These are phyloP conservation scores for Russula foetens DNA, from an alignment of 768 basidiomycete species.

Conservation along the genomic window DNA sequence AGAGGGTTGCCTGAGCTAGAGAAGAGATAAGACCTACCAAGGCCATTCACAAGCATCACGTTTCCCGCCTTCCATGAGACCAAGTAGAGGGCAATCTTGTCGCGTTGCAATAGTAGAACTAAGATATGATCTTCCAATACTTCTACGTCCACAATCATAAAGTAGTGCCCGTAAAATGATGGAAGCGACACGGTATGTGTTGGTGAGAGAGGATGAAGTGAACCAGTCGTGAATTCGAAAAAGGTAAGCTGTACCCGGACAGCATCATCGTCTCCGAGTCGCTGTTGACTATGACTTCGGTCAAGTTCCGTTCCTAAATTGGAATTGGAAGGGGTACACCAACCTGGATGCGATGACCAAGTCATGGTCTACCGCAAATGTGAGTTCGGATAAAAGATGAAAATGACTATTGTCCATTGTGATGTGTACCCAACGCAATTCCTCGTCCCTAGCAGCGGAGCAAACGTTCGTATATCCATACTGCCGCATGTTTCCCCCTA, in stretches of 20 bases:
- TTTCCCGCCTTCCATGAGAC: constrained; percentile 1
- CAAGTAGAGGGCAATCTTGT: background rate
- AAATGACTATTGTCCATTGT: background rate
- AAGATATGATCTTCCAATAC: background rate
- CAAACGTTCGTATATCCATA: background rate
- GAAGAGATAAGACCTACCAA: background rate
- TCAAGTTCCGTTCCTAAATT: background rate
- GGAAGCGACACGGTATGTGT: background rate
- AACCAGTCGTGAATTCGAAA: background rate
- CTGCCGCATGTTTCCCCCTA: too few species aligned
- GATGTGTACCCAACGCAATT: background rate
- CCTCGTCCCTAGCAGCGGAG: background rate
- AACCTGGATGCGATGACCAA: background rate
- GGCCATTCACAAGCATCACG: background rate
- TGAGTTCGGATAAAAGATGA: background rate
- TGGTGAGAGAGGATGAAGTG: background rate
- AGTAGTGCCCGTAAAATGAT: background rate
- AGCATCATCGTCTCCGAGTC: background rate
- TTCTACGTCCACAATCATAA: background rate
- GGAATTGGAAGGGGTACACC: background rate
- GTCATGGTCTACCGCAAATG: background rate
- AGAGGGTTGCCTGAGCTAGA: background rate
- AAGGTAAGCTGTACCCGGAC: background rate
- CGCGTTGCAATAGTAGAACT: background rate
- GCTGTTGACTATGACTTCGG: background rate